Percentiles rank a stretch among this genome's conserved stretches.
These are phyloP conservation scores for Rhodotorula glutinis DNA, from an alignment of 1,284 basidiomycete genomes.

Conservation along the genomic window DNA sequence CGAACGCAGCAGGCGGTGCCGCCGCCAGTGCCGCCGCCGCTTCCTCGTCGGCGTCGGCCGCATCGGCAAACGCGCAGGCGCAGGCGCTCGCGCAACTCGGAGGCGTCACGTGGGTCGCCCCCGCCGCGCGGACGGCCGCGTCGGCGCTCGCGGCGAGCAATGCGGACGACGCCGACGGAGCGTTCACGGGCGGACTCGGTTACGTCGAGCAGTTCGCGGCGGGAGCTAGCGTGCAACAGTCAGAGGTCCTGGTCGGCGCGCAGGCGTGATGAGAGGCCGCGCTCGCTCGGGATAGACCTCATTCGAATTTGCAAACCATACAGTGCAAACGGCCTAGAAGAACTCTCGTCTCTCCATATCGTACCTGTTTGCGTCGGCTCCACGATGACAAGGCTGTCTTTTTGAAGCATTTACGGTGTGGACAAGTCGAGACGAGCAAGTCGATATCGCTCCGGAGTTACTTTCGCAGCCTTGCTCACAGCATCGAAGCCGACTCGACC, in stretches of 20 bases:
- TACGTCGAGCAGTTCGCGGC: slow-evolving; percentile 71
- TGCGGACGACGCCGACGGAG: neutral
- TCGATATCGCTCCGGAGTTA: neutral
- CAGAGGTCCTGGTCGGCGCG: neutral
- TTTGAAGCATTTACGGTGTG: too few relatives aligned
- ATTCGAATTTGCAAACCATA: too few relatives aligned
- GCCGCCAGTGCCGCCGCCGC: neutral
- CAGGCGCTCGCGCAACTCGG: neutral
- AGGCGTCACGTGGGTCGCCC: neutral
- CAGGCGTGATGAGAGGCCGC: slow-evolving; percentile 2
- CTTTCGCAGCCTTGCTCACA: too few relatives aligned
- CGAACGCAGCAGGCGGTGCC: neutral
- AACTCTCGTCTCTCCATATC: too few relatives aligned
- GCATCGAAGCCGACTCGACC: too few relatives aligned
- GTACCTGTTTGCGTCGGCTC: too few relatives aligned
- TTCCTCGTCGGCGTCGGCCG: neutral
- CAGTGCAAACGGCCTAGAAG: too few relatives aligned
- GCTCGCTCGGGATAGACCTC: too few relatives aligned
- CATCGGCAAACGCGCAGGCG: neutral
- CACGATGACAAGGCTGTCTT: too few relatives aligned
- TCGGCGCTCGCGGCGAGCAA: slow-evolving; percentile 1
- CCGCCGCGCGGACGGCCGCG: neutral
- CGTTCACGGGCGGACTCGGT: slow-evolving; percentile 42
- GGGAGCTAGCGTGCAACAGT: neutral
- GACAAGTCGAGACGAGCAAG: too few relatives aligned